Percentiles rank a stretch among this genome's conserved stretches.
phyloP scores from a whole-genome alignment of 441 rosid species.

The Adansonia rubrostipa region DNA sequence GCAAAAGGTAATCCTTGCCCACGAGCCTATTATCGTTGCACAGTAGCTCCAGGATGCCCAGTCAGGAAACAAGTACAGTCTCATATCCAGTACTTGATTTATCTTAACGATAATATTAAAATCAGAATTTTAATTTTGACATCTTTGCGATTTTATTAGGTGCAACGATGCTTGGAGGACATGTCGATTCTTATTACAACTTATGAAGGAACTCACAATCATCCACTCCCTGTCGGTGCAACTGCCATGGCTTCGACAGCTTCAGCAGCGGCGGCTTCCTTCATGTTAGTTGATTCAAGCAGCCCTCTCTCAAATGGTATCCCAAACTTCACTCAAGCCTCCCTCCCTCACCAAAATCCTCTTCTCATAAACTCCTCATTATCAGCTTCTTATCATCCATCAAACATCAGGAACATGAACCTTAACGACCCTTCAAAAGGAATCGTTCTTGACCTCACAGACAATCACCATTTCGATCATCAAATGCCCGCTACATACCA shows the following conservation, averaged over 20 bases:
- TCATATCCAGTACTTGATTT: not conserved
- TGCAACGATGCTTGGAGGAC: conserved; percentile 93
- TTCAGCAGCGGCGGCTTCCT: conserved; percentile 60
- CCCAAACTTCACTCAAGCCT: conserved; percentile 16
- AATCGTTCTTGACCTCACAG: conserved; percentile 52
- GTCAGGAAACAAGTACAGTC: conserved; percentile 77
- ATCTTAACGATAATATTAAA: not conserved
- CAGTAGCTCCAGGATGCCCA: conserved; percentile 82
- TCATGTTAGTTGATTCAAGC: conserved; percentile 49
- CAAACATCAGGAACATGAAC: conserved; percentile 33
- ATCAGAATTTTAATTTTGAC: not conserved
- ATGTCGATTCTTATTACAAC: conserved; percentile 96
- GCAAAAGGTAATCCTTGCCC: conserved; percentile 98
- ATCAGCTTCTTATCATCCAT: conserved; percentile 11
- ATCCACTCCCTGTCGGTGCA: conserved; percentile 90
- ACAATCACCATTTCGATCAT: conserved; percentile 18
- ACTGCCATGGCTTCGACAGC: conserved; percentile 91
- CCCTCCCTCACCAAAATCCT: conserved; percentile 20
- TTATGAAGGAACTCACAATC: conserved; percentile 95
- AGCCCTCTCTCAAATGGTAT: conserved; percentile 33
- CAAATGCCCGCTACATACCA: not conserved
- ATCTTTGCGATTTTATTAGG: conserved; percentile 38
- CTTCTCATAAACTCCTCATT: conserved; percentile 27
- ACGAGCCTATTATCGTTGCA: conserved; percentile 93
- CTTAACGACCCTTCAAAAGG: conserved; percentile 50